phyloP scores from a whole-genome alignment of 441 rosid species.

The Bruguiera hainesii region DNA sequence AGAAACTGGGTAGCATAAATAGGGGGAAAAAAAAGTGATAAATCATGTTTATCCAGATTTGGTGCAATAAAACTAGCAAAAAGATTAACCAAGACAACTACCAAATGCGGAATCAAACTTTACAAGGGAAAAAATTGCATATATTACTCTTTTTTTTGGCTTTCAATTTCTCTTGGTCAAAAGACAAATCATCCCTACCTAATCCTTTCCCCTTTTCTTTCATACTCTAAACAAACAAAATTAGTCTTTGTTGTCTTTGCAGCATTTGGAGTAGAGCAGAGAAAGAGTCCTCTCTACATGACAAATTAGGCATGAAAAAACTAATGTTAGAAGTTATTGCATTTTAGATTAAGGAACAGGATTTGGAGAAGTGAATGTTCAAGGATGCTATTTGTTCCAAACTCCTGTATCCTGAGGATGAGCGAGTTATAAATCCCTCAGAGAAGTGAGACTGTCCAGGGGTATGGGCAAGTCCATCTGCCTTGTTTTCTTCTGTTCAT shows the following conservation, averaged over 20 bases:
- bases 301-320: no score
- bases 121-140: no score
- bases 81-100: background rate
- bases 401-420: no score
- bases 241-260: background rate
- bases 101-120: no score
- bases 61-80: constrained; percentile 1
- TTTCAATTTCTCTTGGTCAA: background rate
- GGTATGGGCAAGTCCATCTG: no score
- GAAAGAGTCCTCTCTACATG: background rate
- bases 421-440: no score
- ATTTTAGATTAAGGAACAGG: no score
- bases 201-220: background rate
- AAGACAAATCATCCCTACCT: background rate
- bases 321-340: no score
- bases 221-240: background rate
- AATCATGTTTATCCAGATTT: background rate
- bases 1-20: constrained; percentile 1
- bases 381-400: no score
- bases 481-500: no score
- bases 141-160: background rate
- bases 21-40: constrained; percentile 1
- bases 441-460: no score
- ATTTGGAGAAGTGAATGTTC: no score
- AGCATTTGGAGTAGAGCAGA: background rate